These are phyloP conservation scores for Backusella westeae DNA, from an alignment of 192 early-diverging fungal genomes.

Conservation along the genomic window DNA sequence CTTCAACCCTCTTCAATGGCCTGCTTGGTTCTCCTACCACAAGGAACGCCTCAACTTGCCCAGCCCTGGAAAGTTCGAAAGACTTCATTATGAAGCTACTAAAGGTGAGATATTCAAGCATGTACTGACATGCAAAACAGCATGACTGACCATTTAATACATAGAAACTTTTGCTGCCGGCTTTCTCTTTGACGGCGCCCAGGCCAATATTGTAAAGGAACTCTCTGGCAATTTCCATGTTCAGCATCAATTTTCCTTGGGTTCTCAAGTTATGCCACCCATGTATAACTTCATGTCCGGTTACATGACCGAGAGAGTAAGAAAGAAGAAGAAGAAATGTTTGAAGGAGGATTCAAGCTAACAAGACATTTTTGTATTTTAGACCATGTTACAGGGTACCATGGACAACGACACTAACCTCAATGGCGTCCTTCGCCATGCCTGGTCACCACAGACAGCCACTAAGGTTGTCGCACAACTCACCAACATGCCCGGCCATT, in stretches of 20 bases:
- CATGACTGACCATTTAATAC: no score
- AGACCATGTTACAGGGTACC: slow-evolving; percentile 90
- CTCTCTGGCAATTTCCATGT: slow-evolving; percentile 94
- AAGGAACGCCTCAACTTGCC: slow-evolving; percentile 56
- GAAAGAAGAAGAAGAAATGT: not conserved
- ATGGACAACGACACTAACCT: slow-evolving; percentile 92
- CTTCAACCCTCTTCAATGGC: slow-evolving; percentile 35
- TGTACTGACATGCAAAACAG: no score
- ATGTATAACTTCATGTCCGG: slow-evolving; percentile 91
- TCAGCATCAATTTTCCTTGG: slow-evolving; percentile 89
- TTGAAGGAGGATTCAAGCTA: not conserved
- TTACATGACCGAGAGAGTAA: slow-evolving; percentile 75
- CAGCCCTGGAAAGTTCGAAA: slow-evolving; percentile 83
- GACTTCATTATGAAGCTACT: slow-evolving; percentile 69
- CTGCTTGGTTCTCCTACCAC: slow-evolving; percentile 35
- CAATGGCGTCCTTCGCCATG: slow-evolving; percentile 61
- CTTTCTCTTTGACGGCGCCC: slow-evolving; percentile 92
- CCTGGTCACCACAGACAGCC: slow-evolving; percentile 69
- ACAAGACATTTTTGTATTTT: not conserved
- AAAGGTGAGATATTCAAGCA: slow-evolving; percentile 53
- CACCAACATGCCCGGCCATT: slow-evolving; percentile 72
- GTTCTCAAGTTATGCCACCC: slow-evolving; percentile 74
- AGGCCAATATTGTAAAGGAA: slow-evolving; percentile 91
- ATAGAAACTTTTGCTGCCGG: slow-evolving; percentile 80
- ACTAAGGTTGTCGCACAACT: slow-evolving; percentile 69